These are phyloP conservation scores for Gossypium anomalum DNA, from an alignment of 345 rosid species.

Conservation along the genomic window DNA sequence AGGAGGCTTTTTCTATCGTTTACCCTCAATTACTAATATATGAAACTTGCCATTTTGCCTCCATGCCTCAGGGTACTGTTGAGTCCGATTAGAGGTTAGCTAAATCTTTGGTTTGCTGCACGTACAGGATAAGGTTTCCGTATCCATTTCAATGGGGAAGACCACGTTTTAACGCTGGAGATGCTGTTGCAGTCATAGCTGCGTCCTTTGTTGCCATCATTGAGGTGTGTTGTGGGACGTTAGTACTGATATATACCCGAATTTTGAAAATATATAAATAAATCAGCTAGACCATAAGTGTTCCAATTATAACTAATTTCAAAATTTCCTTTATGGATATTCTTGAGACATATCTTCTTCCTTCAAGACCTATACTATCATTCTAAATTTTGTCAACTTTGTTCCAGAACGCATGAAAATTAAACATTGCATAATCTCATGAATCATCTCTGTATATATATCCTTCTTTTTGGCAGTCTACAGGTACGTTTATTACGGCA, in stretches of 20 bases:
- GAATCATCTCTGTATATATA: not conserved
- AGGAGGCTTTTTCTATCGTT: not conserved
- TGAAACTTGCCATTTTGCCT: not conserved
- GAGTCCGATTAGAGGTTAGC: not conserved
- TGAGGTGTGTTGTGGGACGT: conserved; percentile 47
- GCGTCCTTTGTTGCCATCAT: conserved; percentile 63
- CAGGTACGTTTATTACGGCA: conserved; percentile 66
- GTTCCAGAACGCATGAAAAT: not conserved
- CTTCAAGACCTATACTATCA: not conserved
- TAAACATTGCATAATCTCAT: not conserved
- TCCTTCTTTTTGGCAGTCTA: conserved; percentile 49
- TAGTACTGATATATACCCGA: not conserved
- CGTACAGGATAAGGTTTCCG: conserved; percentile 68
- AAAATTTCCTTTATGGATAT: not conserved
- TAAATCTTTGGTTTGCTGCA: conserved; percentile 10
- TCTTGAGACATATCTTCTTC: not conserved
- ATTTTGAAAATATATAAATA: conserved; percentile 1
- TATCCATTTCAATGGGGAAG: conserved; percentile 87
- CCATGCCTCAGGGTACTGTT: not conserved
- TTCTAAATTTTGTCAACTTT: conserved; percentile 8
- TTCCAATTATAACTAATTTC: not conserved
- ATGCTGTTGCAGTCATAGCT: conserved; percentile 66
- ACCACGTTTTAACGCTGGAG: conserved; percentile 62
- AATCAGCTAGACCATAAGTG: not conserved
- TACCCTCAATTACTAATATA: not conserved